phyloP scores from a whole-genome alignment of 306 rosid species.

The Glycine tomentella region DNA sequence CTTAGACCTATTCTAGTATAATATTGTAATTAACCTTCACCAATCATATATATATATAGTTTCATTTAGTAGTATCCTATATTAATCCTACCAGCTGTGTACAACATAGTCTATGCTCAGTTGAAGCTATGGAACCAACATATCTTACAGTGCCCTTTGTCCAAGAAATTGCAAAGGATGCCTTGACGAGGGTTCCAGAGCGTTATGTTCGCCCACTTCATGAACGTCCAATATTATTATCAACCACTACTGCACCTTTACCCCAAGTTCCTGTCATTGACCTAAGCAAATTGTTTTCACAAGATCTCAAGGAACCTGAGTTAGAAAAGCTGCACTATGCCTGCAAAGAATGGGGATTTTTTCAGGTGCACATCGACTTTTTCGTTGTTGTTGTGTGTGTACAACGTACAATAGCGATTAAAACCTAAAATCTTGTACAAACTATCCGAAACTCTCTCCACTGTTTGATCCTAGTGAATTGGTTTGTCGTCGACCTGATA shows the following conservation, averaged over 20 bases:
- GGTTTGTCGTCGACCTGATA: no score
- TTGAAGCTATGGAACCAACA: slow-evolving; percentile 7
- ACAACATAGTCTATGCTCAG: no score
- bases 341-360: slow-evolving; percentile 66
- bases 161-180: slow-evolving; percentile 42
- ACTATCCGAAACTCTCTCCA: no score
- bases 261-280: slow-evolving; percentile 56
- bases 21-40: no score
- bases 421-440: no score
- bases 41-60: no score
- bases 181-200: slow-evolving; percentile 39
- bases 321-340: slow-evolving; percentile 50
- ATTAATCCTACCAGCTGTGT: no score
- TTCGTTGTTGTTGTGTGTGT: no score
- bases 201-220: slow-evolving; percentile 43
- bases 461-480: no score
- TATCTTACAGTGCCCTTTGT: slow-evolving; percentile 38
- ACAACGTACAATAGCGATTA: no score
- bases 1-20: no score
- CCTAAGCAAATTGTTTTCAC: slow-evolving; percentile 44
- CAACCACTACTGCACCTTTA: neutral
- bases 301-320: slow-evolving; percentile 41
- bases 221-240: slow-evolving; percentile 41
- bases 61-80: no score
- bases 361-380: slow-evolving; percentile 45